phyloP scores from a whole-genome alignment of 176 grass and related monocot genomes.

The Alloteropsis semialata region DNA sequence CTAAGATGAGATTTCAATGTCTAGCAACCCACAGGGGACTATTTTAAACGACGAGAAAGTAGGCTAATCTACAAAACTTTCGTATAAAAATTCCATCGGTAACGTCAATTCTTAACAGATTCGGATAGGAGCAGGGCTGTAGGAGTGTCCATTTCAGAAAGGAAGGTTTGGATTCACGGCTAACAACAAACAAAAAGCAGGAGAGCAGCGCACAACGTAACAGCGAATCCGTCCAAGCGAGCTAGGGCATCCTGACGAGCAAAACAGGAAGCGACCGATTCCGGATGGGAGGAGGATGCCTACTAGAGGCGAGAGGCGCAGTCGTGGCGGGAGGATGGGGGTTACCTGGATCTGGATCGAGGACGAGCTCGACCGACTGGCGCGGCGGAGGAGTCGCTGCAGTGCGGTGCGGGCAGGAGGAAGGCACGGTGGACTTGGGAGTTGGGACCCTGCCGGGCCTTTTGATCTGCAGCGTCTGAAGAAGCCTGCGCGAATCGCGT shows the following conservation, averaged over 20 bases:
- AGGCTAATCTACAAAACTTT: background rate
- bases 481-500: background rate
- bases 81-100: background rate
- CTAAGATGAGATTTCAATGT: background rate
- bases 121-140: background rate
- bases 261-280: background rate
- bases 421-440: background rate
- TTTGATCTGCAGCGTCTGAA: background rate
- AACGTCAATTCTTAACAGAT: background rate
- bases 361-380: background rate
- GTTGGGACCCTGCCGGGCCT: background rate
- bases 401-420: background rate
- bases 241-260: background rate
- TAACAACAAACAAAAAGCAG: background rate
- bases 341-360: slow-evolving; percentile 30
- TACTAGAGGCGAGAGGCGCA: background rate
- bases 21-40: background rate
- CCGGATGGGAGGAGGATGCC: background rate
- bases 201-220: background rate
- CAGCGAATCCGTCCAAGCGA: background rate
- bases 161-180: background rate
- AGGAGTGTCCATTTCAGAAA: background rate
- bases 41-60: background rate
- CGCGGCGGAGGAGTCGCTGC: too few relatives aligned
- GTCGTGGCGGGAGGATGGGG: background rate